phyloP scores from a whole-genome alignment of 192 early-diverging fungal species.

The Coemansia sp. region DNA sequence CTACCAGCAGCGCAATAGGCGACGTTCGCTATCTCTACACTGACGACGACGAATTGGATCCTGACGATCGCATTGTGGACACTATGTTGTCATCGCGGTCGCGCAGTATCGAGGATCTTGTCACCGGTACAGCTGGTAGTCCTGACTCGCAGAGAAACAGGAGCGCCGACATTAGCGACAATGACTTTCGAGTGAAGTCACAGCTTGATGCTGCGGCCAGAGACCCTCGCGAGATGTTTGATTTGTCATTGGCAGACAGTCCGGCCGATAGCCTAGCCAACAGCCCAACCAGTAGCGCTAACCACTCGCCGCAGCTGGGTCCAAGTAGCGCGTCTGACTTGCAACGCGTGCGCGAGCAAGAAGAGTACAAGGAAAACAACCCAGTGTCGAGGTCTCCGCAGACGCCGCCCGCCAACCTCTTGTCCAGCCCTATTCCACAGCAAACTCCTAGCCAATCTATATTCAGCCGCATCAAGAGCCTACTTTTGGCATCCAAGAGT shows the following conservation, averaged over 20 bases:
- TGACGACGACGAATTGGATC: constrained; percentile 20
- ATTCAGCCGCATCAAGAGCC: not conserved
- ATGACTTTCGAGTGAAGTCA: constrained; percentile 35
- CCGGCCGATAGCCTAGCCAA: not conserved
- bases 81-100: constrained; percentile 36
- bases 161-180: constrained; percentile 47
- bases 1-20: not conserved
- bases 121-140: constrained; percentile 11
- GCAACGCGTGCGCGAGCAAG: not conserved
- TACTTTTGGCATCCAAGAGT: not conserved
- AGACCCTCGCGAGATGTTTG: constrained; percentile 11
- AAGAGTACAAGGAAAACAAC: not conserved
- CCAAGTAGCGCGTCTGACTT: not conserved
- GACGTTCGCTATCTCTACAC: constrained; percentile 9
- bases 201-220: constrained; percentile 20
- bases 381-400: not conserved
- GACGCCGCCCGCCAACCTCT: not conserved
- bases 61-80: constrained; percentile 32
- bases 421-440: not conserved
- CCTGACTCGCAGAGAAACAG: constrained; percentile 30
- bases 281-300: not conserved
- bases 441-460: not conserved
- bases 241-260: not conserved
- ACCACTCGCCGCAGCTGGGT: not conserved
- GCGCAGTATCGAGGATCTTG: constrained; percentile 32